phyloP scores from a whole-genome alignment of 805 yeast species.

The Nakazawaea anatomiae region DNA sequence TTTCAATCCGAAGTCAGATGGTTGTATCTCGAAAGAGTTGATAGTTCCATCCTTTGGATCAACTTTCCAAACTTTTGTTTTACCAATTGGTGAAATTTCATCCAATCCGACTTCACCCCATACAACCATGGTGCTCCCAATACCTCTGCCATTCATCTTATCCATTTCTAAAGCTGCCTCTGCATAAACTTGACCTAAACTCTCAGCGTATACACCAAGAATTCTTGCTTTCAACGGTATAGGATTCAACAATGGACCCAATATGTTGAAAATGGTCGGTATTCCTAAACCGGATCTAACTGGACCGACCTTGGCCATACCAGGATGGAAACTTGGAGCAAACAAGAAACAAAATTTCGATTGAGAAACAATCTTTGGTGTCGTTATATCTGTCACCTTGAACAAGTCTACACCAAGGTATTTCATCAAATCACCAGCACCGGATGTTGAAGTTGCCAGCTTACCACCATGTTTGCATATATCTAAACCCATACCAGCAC shows the following conservation, averaged over 20 bases:
- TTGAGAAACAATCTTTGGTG: constrained; percentile 50
- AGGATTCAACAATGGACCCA: constrained; percentile 94
- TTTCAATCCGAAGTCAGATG: constrained; percentile 75
- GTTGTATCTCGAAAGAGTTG: constrained; percentile 43
- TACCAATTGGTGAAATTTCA: constrained; percentile 88
- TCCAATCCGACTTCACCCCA: constrained; percentile 92
- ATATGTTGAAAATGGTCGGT: constrained; percentile 88
- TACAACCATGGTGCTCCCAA: constrained; percentile 69
- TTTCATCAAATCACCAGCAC: constrained; percentile 85
- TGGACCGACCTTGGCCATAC: constrained; percentile 77
- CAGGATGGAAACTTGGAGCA: constrained; percentile 93
- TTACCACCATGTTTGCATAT: constrained; percentile 97
- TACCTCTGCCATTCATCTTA: constrained; percentile 29
- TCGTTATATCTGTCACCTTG: constrained; percentile 56
- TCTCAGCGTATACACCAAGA: constrained; percentile 81
- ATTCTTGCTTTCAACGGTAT: constrained; percentile 74
- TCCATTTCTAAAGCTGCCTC: constrained; percentile 68
- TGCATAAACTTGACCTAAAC: constrained; percentile 79
- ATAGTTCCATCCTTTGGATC: constrained; percentile 36
- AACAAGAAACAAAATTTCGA: constrained; percentile 63
- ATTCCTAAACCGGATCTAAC: constrained; percentile 77
- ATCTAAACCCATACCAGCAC: constrained; percentile 78
- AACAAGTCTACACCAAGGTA: constrained; percentile 79
- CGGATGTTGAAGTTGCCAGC: constrained; percentile 89
- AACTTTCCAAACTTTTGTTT: constrained; percentile 74